Evolutionary conservation across 2,329 filamentous ascomycete species (phyloP), one percentile per base, ranked within the genome.

Genomic region (Sclerotiophoma versabilis): DNA sequence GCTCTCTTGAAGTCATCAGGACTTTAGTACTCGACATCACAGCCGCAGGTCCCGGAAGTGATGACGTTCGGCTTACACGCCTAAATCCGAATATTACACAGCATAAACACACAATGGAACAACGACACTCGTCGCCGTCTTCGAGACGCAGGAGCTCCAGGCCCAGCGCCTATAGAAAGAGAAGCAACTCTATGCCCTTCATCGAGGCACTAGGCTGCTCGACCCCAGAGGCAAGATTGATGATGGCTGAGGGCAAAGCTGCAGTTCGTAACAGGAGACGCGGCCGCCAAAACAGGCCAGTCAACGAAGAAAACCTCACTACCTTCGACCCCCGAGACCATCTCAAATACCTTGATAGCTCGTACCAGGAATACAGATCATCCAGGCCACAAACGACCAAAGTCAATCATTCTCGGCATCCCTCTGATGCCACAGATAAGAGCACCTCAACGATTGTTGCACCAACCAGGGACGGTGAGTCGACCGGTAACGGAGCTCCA

Each of bases 181-280:
- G 72, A 57, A 75, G 71, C 57, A 74, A 73, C 43, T 75, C 72
- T 2, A 56, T 74, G 11, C 71, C 72, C 9, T 67, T 74, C 25
- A 57, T 70, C 9, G 70, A 74, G 30, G 70, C 66, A 25, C 26
- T 75, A 33, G 71, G 71, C 38, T 74, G 71, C 50, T 72, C 72
- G 8, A 73, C 71, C 4, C 59, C 70, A 34, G 72, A 75, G 53
- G 72, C 72, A 39, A 60, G 68, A 38, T 55, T 75, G 20, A 66
- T 75, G 36, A 48, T 75, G 33, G 71, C 70, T 14, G 72, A 74
- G 38, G 71, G 71, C 25, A 67, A 63, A 49, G 72, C 72, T 34
- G 72, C 71, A 44, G 59, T 72, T 11, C 68, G 62, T 29, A 72
- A 65, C 33, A 70, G 72, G 33, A 64, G 59, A 42, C 50, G 59